phyloP scores from a whole-genome alignment of 2,329 filamentous ascomycete species.

The Aspergillus floridensis region DNA sequence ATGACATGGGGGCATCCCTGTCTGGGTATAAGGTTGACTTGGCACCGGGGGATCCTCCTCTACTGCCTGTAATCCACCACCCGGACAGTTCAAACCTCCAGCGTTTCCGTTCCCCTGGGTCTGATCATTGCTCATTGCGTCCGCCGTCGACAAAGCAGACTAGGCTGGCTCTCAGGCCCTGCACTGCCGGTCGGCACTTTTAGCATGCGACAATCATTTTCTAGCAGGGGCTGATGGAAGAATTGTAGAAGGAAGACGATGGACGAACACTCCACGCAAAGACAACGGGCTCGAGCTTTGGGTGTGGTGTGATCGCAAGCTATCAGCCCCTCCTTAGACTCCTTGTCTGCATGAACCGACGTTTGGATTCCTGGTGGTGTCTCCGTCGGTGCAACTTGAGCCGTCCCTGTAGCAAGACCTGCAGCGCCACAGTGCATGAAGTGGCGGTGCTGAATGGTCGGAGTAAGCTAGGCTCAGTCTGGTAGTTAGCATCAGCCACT shows the following conservation, averaged over 20 bases:
- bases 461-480: background rate
- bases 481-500: background rate
- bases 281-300: background rate
- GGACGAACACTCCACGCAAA: background rate
- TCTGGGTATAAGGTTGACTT: slow-evolving; percentile 20
- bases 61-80: slow-evolving; percentile 2
- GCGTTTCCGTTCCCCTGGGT: slow-evolving; percentile 15
- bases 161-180: background rate
- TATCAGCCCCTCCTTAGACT: too few relatives aligned
- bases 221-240: too few relatives aligned
- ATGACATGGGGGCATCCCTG: slow-evolving; percentile 7
- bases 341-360: too few relatives aligned
- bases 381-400: background rate
- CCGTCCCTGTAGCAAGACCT: background rate
- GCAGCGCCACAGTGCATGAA: background rate
- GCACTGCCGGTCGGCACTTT: background rate
- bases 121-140: slow-evolving; percentile 9
- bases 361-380: background rate
- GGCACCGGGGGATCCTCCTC: slow-evolving; percentile 17
- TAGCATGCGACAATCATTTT: background rate
- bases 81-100: slow-evolving; percentile 3
- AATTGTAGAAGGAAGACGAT: too few relatives aligned
- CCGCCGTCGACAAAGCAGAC: background rate
- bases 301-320: background rate
- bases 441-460: background rate